Conservation (phyloP, 73 alveolate genomes). For the Tetrahymena elliotti region DNA sequence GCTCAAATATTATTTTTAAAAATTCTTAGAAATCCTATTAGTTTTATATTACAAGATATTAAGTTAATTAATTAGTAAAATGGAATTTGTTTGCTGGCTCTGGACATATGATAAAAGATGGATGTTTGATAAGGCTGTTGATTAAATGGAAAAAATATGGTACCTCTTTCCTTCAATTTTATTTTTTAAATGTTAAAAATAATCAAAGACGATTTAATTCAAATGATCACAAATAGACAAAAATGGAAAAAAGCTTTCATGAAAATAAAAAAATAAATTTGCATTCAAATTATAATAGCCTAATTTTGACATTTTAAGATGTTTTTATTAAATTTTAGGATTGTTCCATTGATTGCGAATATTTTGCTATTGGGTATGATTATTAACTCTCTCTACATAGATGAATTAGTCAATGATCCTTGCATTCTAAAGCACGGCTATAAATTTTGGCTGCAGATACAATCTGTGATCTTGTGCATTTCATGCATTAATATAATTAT, state of each 20-base stretch:
- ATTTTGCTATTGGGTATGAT: not conserved
- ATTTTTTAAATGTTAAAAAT: not conserved
- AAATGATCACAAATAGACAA: not conserved
- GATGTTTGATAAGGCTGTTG: not conserved
- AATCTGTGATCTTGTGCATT: not conserved
- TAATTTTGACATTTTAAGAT: not conserved
- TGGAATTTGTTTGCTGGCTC: not conserved
- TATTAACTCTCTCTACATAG: not conserved
- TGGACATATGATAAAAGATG: not conserved
- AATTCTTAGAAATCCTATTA: not conserved
- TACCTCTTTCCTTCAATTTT: not conserved
- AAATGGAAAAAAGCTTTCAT: not conserved
- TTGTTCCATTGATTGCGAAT: not conserved
- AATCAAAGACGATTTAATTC: not conserved
- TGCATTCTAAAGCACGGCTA: not conserved
- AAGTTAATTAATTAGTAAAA: not conserved
- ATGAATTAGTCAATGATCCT: not conserved
- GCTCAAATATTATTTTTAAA: not conserved
- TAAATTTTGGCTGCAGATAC: not conserved
- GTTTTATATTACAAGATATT: too few relatives aligned
- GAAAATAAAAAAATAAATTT: too few relatives aligned
- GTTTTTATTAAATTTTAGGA: not conserved
- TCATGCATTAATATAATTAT: not conserved
- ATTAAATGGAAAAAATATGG: not conserved
- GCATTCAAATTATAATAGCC: not conserved